A percentile compares a stretch with the other conserved stretches of the same genome.
These are phyloP conservation scores for Paracamarosporium sp. DNA, from an alignment of 2,329 filamentous ascomycete genomes.

Conservation along the genomic window DNA sequence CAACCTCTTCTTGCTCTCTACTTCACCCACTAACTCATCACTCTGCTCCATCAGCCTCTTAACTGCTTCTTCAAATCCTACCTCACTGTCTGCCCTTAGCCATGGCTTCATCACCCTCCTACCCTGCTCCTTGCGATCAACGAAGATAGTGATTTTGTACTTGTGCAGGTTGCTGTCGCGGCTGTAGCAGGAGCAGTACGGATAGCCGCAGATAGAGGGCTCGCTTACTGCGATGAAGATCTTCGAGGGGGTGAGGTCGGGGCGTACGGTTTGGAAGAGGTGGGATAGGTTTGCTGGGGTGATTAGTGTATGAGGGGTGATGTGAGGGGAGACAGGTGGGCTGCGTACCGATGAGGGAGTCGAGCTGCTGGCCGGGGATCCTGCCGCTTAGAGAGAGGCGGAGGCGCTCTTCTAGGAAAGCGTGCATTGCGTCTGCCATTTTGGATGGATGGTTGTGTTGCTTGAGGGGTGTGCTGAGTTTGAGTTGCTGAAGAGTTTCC, in stretches of 20 bases:
- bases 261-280: conserved; percentile 9
- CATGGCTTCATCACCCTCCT: conserved; percentile 10
- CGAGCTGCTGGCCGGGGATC: conserved; percentile 5
- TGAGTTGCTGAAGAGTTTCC: not conserved
- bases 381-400: conserved; percentile 7
- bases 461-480: not conserved
- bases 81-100: conserved; percentile 2
- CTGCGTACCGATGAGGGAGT: conserved; percentile 6
- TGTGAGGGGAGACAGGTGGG: not conserved
- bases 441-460: not conserved
- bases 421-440: conserved; percentile 8
- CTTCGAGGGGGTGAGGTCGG: conserved; percentile 2
- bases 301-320: not conserved
- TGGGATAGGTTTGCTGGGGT: conserved; percentile 1
- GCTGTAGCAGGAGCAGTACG: conserved; percentile 8
- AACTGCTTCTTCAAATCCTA: conserved; percentile 8
- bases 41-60: not conserved
- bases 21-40: conserved; percentile 3
- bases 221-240: conserved; percentile 12
- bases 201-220: conserved; percentile 7
- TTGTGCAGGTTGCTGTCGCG: not conserved
- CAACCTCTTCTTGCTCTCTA: not conserved
- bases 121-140: conserved; percentile 11
- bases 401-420: conserved; percentile 9
- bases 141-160: conserved; percentile 13